Evolutionary conservation across 2,329 filamentous ascomycete species (phyloP), one percentile per base, ranked within the genome.

Genomic region (Elsinoe fawcettii): DNA sequence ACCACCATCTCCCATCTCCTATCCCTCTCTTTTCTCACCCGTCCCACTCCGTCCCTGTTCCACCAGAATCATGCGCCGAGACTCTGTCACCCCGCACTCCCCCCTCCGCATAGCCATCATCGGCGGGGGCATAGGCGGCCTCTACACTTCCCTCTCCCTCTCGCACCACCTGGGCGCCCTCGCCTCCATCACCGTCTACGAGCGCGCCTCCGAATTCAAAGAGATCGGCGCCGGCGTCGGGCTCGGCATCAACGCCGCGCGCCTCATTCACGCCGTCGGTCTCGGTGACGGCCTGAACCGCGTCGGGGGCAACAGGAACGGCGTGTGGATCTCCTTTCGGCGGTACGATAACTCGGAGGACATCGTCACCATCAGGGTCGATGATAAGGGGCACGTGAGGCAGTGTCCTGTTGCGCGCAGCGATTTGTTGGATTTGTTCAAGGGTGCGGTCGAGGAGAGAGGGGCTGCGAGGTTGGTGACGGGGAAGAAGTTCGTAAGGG

Each of bases 111-210:
- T 75, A 43, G 72, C 69, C 55, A 65, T 74, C 30, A 65, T 73
- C 16, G 72, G 72, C 22, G 72, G 71, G 22, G 73, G 72, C 56
- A 71, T 74, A 20, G 70, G 69, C 27, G 73, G 73, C 14, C 66
- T 74, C 20, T 69, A 66, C 57, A 62, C 66, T 14, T 67, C 70
- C 12, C 66, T 74, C 12, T 65, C 69, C n/a, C 66, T 74, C 5
- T 66, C 70, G 47, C 65, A 71, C 43, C 68, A 71, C 58, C 63
- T 62, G 73, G 55, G 70, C 73, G 23, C 14, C n/a, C 22, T 49
- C 9, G 34, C 43, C 39, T 14, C 66, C 30, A 66, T 71, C 51
- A 63, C 69, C 47, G 63, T 71, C 11, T 73, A 70, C 62, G 71
- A 73, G 60, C 67, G 70, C 58, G 68, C 70, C 0, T 51, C 64